These are phyloP conservation scores for Paramecium sexaurelia DNA, from an alignment of 73 alveolate genomes.

Conservation along the genomic window DNA sequence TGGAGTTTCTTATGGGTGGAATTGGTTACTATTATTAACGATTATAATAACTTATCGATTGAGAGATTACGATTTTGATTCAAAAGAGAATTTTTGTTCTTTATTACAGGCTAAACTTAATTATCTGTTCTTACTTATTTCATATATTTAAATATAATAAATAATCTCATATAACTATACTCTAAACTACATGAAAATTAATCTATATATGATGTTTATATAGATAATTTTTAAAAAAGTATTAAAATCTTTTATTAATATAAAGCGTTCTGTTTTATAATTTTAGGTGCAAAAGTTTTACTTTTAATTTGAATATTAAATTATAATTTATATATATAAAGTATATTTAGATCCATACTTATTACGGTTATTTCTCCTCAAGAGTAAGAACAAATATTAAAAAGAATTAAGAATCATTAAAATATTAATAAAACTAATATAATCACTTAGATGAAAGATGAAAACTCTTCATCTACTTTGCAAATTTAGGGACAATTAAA, in stretches of 20 bases:
- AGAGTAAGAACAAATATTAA: background rate
- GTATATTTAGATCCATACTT: too few species aligned
- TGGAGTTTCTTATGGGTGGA: background rate
- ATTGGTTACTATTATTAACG: background rate
- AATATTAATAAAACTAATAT: background rate
- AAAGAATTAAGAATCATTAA: background rate
- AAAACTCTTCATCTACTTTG: background rate
- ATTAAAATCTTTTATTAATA: too few species aligned
- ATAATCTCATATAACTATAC: background rate
- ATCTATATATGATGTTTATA: too few species aligned
- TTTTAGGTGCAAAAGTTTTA: too few species aligned
- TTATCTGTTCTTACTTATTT: background rate
- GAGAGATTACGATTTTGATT: background rate
- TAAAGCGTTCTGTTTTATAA: too few species aligned
- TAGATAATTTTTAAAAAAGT: too few species aligned
- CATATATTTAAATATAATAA: background rate
- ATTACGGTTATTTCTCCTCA: too few species aligned
- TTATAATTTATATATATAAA: too few species aligned
- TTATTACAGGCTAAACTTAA: background rate
- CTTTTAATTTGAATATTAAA: too few species aligned
- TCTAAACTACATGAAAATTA: too few species aligned
- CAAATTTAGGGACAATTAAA: constrained; percentile 26
- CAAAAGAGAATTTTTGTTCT: background rate
- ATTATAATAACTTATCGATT: background rate
- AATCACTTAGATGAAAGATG: background rate